phyloP scores from a whole-genome alignment of 148 eudicot species.

The Rhododendron molle region DNA sequence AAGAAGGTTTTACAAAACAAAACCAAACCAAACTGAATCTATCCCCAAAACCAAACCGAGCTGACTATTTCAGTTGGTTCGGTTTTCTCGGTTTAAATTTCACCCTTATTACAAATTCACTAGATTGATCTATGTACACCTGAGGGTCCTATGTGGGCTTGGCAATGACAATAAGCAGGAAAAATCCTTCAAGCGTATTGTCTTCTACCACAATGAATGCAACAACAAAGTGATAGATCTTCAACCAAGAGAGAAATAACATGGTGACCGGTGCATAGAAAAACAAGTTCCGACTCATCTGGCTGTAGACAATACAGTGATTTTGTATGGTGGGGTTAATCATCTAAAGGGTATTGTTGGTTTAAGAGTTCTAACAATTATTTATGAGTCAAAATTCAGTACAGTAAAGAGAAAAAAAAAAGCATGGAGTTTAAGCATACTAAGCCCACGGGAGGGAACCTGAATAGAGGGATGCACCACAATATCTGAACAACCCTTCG shows the following conservation, averaged over 20 bases:
- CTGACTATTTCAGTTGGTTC: no score
- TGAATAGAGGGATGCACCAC: constrained; percentile 55
- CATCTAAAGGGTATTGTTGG: neutral
- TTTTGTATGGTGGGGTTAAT: neutral
- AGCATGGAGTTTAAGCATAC: neutral
- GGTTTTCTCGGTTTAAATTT: neutral
- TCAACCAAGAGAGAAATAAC: neutral
- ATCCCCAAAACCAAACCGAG: no score
- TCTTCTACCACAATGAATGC: neutral
- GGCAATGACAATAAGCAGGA: neutral
- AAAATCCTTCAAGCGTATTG: neutral
- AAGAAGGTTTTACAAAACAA: neutral
- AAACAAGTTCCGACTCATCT: neutral
- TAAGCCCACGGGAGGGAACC: constrained; percentile 81
- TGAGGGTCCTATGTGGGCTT: neutral
- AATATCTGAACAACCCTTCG: constrained; percentile 65
- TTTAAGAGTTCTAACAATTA: neutral
- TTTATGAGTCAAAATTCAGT: neutral
- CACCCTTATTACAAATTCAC: neutral
- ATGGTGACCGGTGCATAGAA: neutral
- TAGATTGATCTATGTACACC: neutral
- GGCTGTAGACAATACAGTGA: neutral
- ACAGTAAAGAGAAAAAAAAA: neutral
- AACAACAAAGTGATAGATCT: neutral
- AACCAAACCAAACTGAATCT: neutral